Base-by-base conservation (phyloP, 495 filamentous ascomycete genomes). In the Lichina pygmaea region DNA sequence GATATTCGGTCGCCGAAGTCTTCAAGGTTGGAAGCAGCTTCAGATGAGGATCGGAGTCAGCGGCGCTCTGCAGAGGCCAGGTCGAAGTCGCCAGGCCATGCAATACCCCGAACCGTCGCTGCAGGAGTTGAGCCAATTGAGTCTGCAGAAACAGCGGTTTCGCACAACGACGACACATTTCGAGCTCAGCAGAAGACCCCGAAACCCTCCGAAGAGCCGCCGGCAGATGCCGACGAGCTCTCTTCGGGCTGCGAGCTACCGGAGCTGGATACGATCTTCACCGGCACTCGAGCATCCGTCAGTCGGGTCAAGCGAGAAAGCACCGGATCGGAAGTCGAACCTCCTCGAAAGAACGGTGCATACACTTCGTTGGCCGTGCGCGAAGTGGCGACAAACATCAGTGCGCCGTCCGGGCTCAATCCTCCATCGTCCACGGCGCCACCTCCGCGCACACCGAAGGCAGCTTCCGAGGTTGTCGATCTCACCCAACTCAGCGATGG, bases 401-500 rank as follows among this genome's bases (percentile, higher is more conserved):
- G 32, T 2, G 36, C 33, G 11, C 16, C 13, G 6, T 15, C 13
- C 9, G 13, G n/a, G 12, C 33, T 38, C 44, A 11, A 31, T 4
- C 24, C 24, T 24, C 24, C 24, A 24, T 24, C 24, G 24, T 24
- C 24, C 4, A 37, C 33, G 16, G n/a, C 24, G n/a, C 16, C 11
- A 44, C 2, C 12, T 9, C 33, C 9, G 16, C 12, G 10, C 10
- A 43, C 17, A 24, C n/a, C 5, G 33, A 33, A 33, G 12, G 16
- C 44, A 1, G 17, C 11, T 45, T 40, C 39, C 16, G 33, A 37
- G 16, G 44, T 17, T 17, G 33, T 45, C 15, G 44, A 45, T 40
- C 44, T 45, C 15, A 45, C 44, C 39, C 44, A 43, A 17, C 16
- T 24, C 16, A 43, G 42, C 42, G 42, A 43, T 43, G 42, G 15